Percentiles rank a stretch among this genome's conserved stretches.
These are phyloP conservation scores for Neospora caninum DNA, from an alignment of 169 alveolate species.

Conservation along the genomic window DNA sequence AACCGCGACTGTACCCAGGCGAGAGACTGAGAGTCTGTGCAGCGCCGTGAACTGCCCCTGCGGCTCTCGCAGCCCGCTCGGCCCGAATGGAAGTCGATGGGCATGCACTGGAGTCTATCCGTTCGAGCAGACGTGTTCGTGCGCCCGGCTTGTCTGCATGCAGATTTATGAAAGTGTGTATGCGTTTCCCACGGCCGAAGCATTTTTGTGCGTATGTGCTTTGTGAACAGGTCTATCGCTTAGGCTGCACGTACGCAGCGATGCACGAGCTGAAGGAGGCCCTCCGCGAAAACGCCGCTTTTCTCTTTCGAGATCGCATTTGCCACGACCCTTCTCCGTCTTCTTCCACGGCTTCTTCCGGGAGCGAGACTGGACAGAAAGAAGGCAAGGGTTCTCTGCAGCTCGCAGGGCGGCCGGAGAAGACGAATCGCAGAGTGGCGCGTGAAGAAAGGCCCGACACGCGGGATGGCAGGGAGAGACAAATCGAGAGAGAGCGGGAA, in stretches of 20 bases:
- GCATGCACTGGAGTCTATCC: too few relatives aligned
- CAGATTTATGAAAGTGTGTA: not conserved
- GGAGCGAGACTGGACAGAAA: not conserved
- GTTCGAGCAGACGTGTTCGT: too few relatives aligned
- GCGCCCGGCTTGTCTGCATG: too few relatives aligned
- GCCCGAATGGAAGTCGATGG: too few relatives aligned
- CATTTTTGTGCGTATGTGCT: too few relatives aligned
- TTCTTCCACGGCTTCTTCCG: slow-evolving; percentile 3
- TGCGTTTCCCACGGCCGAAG: not conserved
- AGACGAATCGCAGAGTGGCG: not conserved
- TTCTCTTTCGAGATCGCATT: not conserved
- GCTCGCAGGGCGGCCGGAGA: not conserved
- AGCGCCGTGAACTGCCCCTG: too few relatives aligned
- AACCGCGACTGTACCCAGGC: too few relatives aligned
- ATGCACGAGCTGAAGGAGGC: not conserved
- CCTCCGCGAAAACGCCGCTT: slow-evolving; percentile 1
- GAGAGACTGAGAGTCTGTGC: too few relatives aligned
- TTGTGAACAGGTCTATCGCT: slow-evolving; percentile 22
- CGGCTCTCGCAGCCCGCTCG: too few relatives aligned
- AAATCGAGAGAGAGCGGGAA: not conserved
- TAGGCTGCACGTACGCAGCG: slow-evolving; percentile 33
- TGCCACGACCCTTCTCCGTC: not conserved
- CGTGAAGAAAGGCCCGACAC: too few relatives aligned
- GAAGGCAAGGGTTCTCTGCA: not conserved
- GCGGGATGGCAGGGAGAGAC: not conserved